Conservation (phyloP, 2,329 filamentous ascomycete species). For the Claviceps capensis region DNA sequence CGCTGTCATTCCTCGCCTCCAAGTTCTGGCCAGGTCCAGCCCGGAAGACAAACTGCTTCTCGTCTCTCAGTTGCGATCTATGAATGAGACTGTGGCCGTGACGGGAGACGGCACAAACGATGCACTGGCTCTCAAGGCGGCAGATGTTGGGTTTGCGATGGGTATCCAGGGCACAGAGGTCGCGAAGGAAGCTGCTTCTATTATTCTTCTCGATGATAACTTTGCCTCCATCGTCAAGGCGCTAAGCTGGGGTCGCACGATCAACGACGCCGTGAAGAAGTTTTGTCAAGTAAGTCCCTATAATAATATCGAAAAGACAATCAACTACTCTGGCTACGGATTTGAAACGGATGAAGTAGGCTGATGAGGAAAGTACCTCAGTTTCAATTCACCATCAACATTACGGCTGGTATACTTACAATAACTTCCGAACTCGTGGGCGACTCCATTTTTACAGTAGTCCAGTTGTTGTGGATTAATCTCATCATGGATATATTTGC, state of each 20-base stretch:
- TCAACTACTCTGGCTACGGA: background rate
- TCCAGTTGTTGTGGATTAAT: constrained; percentile 56
- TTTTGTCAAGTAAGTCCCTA: constrained; percentile 37
- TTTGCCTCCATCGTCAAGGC: constrained; percentile 51
- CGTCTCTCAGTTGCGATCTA: constrained; percentile 48
- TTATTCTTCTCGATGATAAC: constrained; percentile 53
- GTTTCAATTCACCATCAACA: constrained; percentile 56
- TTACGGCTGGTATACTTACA: constrained; percentile 49
- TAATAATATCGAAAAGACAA: background rate
- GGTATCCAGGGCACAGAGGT: constrained; percentile 53
- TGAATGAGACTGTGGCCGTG: constrained; percentile 53
- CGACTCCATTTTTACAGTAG: constrained; percentile 41
- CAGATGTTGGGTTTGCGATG: constrained; percentile 56
- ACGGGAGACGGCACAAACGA: constrained; percentile 56
- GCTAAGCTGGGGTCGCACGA: constrained; percentile 47
- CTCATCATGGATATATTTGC: constrained; percentile 58
- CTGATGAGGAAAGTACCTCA: constrained; percentile 3
- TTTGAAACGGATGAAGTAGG: background rate
- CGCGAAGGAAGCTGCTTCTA: constrained; percentile 51
- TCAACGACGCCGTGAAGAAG: constrained; percentile 51
- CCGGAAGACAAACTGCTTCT: constrained; percentile 56
- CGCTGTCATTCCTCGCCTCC: constrained; percentile 45
- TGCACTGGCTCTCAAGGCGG: constrained; percentile 50
- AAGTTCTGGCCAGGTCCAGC: constrained; percentile 54
- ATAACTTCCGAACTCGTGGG: constrained; percentile 49